phyloP scores from a whole-genome alignment of 257 asterid genomes.

The Nicotiana obtusifolia region DNA sequence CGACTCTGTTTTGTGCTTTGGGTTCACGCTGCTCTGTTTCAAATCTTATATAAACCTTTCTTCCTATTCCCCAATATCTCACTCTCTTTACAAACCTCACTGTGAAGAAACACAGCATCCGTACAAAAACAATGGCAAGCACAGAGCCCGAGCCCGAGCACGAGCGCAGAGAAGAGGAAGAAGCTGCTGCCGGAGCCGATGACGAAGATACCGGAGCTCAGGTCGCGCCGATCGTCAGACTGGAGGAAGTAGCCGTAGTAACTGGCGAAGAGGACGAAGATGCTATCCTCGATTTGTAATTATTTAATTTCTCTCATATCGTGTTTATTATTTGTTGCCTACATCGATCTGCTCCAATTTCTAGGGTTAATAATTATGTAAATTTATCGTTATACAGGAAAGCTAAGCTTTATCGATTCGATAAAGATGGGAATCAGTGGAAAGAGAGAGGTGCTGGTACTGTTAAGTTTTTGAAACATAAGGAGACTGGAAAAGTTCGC shows the following conservation, averaged over 20 bases:
- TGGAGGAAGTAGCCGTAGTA: conserved; percentile 47
- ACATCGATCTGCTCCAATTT: conserved; percentile 15
- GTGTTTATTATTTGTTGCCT: background rate
- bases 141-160: conserved; percentile 31
- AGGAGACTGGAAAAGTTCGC: conserved; percentile 38
- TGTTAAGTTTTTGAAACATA: conserved; percentile 42
- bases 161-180: conserved; percentile 40
- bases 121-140: conserved; percentile 28
- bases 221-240: conserved; percentile 55
- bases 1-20: no score
- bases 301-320: background rate
- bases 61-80: background rate
- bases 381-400: conserved; percentile 19
- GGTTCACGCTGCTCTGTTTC: no score
- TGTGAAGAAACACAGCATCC: background rate
- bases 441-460: conserved; percentile 51
- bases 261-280: conserved; percentile 62
- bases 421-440: conserved; percentile 46
- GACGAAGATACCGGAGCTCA: conserved; percentile 74
- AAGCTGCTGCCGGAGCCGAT: conserved; percentile 33
- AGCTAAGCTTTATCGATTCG: conserved; percentile 47
- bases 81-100: background rate
- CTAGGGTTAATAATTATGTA: conserved; percentile 10
- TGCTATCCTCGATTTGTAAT: conserved; percentile 45
- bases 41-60: conserved; percentile 1